A percentile compares a stretch with the other conserved stretches of the same genome.
Evolutionary conservation across 192 early-diverging fungal species (phyloP).

Genomic region (Coemansia sp.): DNA sequence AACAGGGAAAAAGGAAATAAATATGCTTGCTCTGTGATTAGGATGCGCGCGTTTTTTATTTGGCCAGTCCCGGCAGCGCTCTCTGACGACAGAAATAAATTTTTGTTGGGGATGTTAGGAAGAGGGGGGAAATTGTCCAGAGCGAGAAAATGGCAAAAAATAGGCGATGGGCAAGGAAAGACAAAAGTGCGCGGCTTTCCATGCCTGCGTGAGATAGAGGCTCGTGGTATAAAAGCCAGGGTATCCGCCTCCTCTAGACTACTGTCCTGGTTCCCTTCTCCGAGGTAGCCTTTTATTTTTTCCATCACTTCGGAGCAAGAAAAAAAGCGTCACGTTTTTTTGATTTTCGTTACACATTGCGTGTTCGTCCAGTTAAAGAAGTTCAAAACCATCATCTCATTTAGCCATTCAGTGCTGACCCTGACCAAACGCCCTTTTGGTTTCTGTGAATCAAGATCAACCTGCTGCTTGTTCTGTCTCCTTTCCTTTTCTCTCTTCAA

Average conservation of each 20-base stretch:
- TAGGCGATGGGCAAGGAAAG: background rate
- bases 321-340: constrained; percentile 5
- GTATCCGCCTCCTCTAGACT: constrained; percentile 9
- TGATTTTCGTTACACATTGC: constrained; percentile 26
- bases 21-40: background rate
- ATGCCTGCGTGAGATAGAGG: background rate
- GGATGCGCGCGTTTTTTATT: background rate
- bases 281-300: constrained; percentile 53
- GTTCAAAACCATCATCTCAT: background rate
- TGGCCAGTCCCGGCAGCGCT: background rate
- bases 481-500: background rate
- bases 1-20: background rate
- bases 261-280: constrained; percentile 54
- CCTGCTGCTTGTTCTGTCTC: background rate
- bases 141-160: background rate
- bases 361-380: constrained; percentile 11
- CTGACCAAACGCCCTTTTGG: background rate
- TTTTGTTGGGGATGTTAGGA: background rate
- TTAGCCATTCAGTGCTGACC: background rate
- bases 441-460: constrained; percentile 9
- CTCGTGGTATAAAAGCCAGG: constrained; percentile 38
- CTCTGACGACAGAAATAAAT: background rate
- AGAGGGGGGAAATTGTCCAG: background rate
- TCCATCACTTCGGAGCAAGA: constrained; percentile 50
- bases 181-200: background rate